Evolutionary conservation across 108 stramenopile genomes (phyloP), one percentile per base, ranked within the genome.

Genomic region (Parietichytrium sp.): DNA sequence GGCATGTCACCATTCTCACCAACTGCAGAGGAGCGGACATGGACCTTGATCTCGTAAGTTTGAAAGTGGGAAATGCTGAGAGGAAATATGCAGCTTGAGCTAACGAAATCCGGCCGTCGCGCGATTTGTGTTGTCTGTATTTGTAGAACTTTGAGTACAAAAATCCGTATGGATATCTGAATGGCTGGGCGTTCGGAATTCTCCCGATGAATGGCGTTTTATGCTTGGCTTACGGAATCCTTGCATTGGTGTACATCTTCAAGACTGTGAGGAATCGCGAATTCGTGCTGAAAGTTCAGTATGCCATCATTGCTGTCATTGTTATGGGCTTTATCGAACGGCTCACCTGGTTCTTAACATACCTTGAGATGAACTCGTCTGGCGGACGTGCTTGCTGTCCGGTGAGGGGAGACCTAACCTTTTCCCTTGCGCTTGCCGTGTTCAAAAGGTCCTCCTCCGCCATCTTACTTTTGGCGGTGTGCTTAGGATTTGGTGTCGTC

Each of bases 401-500:
- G 7, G 45, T 72, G 61, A 33, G 61, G 23, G 61, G 38, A 6
- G 61, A 72, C 61, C 61, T 72, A 23, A 72, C 61, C 42, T 72
- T 72, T 72, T 72, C 61, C 20, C 45, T 42, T n/a, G 61, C 61
- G 20, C 61, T 72, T 25, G 36, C 61, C 16, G 61, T 72, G 42
- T 42, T 72, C 3, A 72, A 72, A 1, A 16, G 61, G n/a, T 45
- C 38, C 42, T 72, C 61, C 10, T 45, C 38, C 42, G 61, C 61
- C 23, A 33, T 72, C n/a, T 25, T 72, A 16, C 33, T 72, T n/a
- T 25, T 72, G 7, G 61, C 61, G 16, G 61, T 72, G 23, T 72
- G 61, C 61, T 42, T 72, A 15, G 61, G 61, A 33, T 72, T 72
- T 72, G 61, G 61, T 27, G 61, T 72, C 42, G 61, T 72, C 61